These are phyloP conservation scores for Picea engelmannii DNA, from an alignment of 83 land plant species.

Conservation along the genomic window DNA sequence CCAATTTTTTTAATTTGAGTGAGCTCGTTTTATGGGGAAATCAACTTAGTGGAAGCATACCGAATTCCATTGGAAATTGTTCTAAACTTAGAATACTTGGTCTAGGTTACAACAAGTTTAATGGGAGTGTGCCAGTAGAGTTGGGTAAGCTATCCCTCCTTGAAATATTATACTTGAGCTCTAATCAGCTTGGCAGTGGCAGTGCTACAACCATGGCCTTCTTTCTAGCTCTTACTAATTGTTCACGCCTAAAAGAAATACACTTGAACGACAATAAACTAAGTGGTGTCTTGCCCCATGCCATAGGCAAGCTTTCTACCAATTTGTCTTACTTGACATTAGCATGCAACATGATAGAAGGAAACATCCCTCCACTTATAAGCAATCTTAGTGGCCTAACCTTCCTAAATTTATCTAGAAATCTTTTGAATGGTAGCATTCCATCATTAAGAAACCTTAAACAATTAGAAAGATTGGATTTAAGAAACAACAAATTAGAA, in stretches of 20 bases:
- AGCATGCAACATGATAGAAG: slow-evolving; percentile 55
- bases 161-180: slow-evolving; percentile 41
- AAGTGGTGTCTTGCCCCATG: slow-evolving; percentile 55
- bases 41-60: slow-evolving; percentile 43
- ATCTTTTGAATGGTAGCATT: slow-evolving; percentile 62
- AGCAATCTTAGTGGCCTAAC: slow-evolving; percentile 46
- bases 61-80: slow-evolving; percentile 5
- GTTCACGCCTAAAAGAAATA: slow-evolving; percentile 45
- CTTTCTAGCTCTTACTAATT: slow-evolving; percentile 40
- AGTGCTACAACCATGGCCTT: slow-evolving; percentile 51
- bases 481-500: slow-evolving; percentile 55
- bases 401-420: slow-evolving; percentile 51
- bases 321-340: slow-evolving; percentile 48
- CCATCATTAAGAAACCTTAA: slow-evolving; percentile 50
- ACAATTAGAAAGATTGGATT: slow-evolving; percentile 52
- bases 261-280: slow-evolving; percentile 59
- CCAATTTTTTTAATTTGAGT: slow-evolving; percentile 47
- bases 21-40: slow-evolving; percentile 47
- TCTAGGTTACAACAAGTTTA: too few species aligned
- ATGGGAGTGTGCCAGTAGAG: too few species aligned
- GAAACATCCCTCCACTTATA: slow-evolving; percentile 57
- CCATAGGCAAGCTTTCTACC: slow-evolving; percentile 44
- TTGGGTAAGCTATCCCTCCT: slow-evolving; percentile 38
- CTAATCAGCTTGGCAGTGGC: slow-evolving; percentile 41
- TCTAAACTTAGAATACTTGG: too few species aligned